Conservation (phyloP, 2,329 filamentous ascomycete genomes). For the Neofusicoccum parvum region DNA sequence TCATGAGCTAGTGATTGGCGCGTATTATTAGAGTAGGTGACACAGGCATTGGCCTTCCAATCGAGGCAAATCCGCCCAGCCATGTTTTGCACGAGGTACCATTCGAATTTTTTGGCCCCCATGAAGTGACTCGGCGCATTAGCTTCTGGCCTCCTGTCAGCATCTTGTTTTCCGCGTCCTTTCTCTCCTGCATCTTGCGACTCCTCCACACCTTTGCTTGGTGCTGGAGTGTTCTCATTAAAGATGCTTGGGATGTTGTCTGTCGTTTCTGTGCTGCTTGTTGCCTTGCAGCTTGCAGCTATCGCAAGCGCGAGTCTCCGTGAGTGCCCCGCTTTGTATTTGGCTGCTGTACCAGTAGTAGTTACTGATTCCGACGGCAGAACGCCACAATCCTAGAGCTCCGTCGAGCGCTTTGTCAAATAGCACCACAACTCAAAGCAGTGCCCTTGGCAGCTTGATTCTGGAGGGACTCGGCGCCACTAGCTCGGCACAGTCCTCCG, state of each 20-base stretch:
- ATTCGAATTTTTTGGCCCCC: conserved; percentile 11
- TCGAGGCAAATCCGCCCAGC: background rate
- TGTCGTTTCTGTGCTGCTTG: background rate
- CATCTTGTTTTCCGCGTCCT: background rate
- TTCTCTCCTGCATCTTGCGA: background rate
- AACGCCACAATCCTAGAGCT: background rate
- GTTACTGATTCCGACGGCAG: background rate
- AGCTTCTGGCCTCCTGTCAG: background rate
- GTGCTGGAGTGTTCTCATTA: background rate
- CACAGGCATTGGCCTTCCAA: background rate
- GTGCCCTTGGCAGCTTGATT: conserved; percentile 9
- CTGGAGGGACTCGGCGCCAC: conserved; percentile 4
- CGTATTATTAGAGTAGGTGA: background rate
- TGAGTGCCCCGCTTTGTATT: background rate
- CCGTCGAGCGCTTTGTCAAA: background rate
- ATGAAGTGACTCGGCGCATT: conserved; percentile 7
- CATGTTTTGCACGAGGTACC: background rate
- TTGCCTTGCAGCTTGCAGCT: background rate
- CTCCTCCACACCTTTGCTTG: background rate
- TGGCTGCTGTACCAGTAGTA: background rate
- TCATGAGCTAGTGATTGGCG: background rate
- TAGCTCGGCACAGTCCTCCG: background rate
- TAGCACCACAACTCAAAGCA: background rate
- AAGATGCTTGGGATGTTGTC: background rate
- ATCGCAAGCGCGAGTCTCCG: background rate